These are phyloP conservation scores for Boehmeria nivea DNA, from an alignment of 306 rosid species.

Conservation along the genomic window DNA sequence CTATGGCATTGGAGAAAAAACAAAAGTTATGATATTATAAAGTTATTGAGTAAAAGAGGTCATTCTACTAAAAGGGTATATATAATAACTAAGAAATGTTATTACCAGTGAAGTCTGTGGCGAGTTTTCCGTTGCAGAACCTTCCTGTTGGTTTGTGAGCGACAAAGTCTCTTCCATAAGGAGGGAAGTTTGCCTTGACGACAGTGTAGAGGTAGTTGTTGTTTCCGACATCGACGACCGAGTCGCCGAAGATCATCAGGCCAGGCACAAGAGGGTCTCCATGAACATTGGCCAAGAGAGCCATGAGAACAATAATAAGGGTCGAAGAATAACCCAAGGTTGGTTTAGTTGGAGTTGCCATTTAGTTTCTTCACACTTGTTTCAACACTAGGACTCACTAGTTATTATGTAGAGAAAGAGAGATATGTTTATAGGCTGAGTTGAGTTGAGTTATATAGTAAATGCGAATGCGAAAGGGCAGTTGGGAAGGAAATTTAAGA, in stretches of 20 bases:
- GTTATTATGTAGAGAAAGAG: background rate
- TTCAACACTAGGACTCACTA: background rate
- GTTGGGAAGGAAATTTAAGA: constrained; percentile 13
- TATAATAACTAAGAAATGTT: background rate
- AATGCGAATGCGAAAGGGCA: constrained; percentile 18
- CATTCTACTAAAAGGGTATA: background rate
- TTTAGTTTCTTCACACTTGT: constrained; percentile 13
- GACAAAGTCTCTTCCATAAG: constrained; percentile 67
- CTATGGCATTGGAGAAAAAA: constrained; percentile 35
- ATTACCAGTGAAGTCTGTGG: constrained; percentile 52
- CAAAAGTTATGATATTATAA: background rate
- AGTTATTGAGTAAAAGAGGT: background rate
- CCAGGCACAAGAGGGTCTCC: constrained; percentile 62
- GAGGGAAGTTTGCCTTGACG: constrained; percentile 52
- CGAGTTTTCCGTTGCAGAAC: constrained; percentile 67
- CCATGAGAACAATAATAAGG: constrained; percentile 22
- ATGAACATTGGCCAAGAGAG: constrained; percentile 25
- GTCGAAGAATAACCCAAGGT: constrained; percentile 12
- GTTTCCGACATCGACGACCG: constrained; percentile 57
- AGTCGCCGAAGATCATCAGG: constrained; percentile 54
- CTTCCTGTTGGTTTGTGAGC: constrained; percentile 54
- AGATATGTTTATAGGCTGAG: background rate
- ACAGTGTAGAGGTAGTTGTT: constrained; percentile 44
- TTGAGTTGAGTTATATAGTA: background rate
- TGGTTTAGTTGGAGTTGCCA: constrained; percentile 26